Evolutionary conservation across 2,329 filamentous ascomycete species (phyloP).

Genomic region (Albifimbria verrucaria): DNA sequence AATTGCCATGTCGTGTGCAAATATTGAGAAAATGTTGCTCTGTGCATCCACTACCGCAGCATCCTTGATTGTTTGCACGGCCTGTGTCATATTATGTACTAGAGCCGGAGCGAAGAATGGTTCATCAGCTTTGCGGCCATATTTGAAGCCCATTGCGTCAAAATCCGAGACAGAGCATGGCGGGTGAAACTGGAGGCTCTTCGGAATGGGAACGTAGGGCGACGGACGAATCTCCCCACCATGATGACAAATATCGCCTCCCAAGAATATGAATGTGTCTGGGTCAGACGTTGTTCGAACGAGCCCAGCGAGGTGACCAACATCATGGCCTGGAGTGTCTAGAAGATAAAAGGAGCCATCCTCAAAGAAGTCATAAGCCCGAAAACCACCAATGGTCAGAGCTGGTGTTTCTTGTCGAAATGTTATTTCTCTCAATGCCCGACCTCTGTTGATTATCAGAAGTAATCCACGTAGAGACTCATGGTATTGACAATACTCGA

Average conservation of each 20-base stretch:
- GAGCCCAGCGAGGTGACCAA: conserved; percentile 39
- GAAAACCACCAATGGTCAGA: conserved; percentile 31
- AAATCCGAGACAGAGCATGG: no score
- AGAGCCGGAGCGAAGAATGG: no score
- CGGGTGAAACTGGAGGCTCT: conserved; percentile 19
- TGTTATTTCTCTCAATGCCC: conserved; percentile 22
- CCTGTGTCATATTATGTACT: no score
- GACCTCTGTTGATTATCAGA: conserved; percentile 10
- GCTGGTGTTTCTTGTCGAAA: conserved; percentile 16
- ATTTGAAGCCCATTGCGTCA: no score
- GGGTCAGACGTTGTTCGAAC: conserved; percentile 30
- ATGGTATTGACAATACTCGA: not conserved
- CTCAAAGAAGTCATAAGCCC: conserved; percentile 38
- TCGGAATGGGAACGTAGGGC: conserved; percentile 27
- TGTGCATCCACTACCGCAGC: no score
- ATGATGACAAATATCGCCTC: conserved; percentile 40
- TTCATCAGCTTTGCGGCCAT: no score
- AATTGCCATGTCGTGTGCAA: no score
- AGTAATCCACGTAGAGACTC: accelerated
- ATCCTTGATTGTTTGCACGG: no score
- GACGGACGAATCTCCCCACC: conserved; percentile 34
- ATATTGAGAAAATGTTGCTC: no score
- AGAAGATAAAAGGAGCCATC: conserved; percentile 40
- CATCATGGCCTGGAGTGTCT: conserved; percentile 36
- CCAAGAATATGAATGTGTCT: conserved; percentile 37